Conservation (phyloP, 495 filamentous ascomycete genomes). For the Aspergillus saccharolyticus region DNA sequence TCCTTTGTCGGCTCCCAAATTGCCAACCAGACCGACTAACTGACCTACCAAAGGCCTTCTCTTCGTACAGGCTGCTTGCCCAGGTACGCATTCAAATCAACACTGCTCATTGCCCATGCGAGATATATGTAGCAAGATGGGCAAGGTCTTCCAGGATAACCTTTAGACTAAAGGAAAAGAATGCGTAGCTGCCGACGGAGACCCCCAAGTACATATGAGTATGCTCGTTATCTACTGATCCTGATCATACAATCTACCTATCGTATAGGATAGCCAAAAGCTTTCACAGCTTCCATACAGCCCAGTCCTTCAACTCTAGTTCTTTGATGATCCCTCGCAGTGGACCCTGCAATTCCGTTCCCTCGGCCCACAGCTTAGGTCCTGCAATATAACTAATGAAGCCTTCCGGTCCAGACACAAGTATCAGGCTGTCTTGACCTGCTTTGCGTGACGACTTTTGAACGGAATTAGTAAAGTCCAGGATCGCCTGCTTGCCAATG, state of each 20-base stretch:
- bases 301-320: constrained; percentile 51
- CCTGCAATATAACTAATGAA: constrained; percentile 79
- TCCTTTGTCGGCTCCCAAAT: too few species aligned
- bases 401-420: constrained; percentile 85
- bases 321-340: constrained; percentile 51
- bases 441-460: constrained; percentile 13
- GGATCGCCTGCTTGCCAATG: constrained; percentile 50
- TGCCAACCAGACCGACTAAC: too few species aligned
- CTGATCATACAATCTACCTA: neutral
- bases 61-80: too few species aligned
- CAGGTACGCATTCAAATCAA: too few species aligned
- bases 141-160: too few species aligned
- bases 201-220: too few species aligned
- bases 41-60: too few species aligned
- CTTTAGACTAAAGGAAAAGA: too few species aligned
- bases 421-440: constrained; percentile 52
- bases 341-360: constrained; percentile 66
- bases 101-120: too few species aligned
- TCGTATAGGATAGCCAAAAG: constrained; percentile 36
- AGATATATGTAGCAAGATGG: too few species aligned
- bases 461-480: constrained; percentile 25
- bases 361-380: constrained; percentile 64
- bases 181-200: too few species aligned
- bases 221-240: too few species aligned
- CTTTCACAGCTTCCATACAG: constrained; percentile 57